These are phyloP conservation scores for Aspergillus udagawae DNA, from an alignment of 2,329 filamentous ascomycete species.

Conservation along the genomic window DNA sequence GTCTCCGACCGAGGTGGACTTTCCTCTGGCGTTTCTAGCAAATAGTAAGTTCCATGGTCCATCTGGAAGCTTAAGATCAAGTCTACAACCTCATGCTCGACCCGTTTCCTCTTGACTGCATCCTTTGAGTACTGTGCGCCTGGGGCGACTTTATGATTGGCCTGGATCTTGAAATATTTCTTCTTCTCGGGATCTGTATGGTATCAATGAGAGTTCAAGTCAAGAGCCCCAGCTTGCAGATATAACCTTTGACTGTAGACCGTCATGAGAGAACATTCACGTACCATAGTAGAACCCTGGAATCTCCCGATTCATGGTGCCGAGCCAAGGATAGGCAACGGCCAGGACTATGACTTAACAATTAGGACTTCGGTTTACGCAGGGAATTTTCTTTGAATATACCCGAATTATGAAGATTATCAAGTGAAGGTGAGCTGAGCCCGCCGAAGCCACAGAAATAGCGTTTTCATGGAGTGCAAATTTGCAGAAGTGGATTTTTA, in stretches of 20 bases:
- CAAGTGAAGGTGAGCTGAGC: not conserved
- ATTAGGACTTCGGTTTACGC: not conserved
- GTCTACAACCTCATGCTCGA: conserved; percentile 37
- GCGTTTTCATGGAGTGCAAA: not conserved
- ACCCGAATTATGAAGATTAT: not conserved
- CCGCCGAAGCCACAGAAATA: not conserved
- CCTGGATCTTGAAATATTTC: conserved; percentile 66
- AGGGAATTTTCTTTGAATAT: not conserved
- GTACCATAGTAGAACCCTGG: conserved; percentile 34
- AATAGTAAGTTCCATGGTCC: conserved; percentile 3
- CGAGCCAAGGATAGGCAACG: not conserved
- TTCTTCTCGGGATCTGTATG: conserved; percentile 49
- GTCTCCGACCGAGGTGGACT: conserved; percentile 21
- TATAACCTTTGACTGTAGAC: not conserved
- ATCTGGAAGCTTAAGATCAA: not conserved
- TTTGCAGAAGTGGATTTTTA: not conserved
- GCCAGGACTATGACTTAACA: not conserved
- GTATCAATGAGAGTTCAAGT: not conserved
- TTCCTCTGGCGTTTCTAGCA: conserved; percentile 27
- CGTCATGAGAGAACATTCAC: not conserved
- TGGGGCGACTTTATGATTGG: conserved; percentile 48
- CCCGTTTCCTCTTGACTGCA: conserved; percentile 54
- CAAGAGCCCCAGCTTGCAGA: not conserved
- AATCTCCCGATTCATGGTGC: conserved; percentile 28
- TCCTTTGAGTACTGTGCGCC: conserved; percentile 54